Evolutionary conservation across 2,329 filamentous ascomycete species (phyloP), one percentile per base, ranked within the genome.

Genomic region (Basipetospora sp.): DNA sequence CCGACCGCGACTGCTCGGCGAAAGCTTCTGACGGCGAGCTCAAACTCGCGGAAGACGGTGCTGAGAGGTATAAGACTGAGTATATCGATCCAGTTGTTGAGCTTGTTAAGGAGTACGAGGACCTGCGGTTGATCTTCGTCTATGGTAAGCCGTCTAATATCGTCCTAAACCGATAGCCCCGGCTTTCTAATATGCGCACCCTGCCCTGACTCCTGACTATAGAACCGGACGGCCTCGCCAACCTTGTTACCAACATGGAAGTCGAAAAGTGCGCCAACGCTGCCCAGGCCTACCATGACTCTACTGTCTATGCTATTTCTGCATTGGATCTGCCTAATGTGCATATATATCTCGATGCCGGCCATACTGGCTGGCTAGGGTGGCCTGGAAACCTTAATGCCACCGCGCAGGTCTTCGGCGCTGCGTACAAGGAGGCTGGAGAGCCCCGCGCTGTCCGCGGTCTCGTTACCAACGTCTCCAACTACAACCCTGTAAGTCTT

Each of bases 291-390:
- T 77, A 77, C 58, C 62, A 65, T 45, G 63, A 67, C 18, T 61
- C 68, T 42, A 62, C 67, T 25, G 60, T 64, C 26, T 77, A 77
- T 48, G 72, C 72, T 2, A 50, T 76, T 35, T 58, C 60, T 44
- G 58, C 60, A 33, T 59, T 77, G 44, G 72, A 76, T 54, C 58
- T 77, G 20, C 57, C 64, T 42, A 77, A 78, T 50, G 73, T 77
- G 18, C 58, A 69, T 44, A 71, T 73, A 68, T 78, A 77, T 52
- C 52, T 78, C 15, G 74, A 78, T 46, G 73, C 70, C 8, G 73
- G 71, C 41, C 73, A 78, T 52, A 71, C 67, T 18, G 72, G 74
- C 42, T 78, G 74, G 74, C 62, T 77, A 31, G 73, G 73, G 48
- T 77, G 72, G 72, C 52, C 64, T 14, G 71, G 68, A 42, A 77